Percentiles rank a stretch among this genome's conserved stretches.
These are phyloP conservation scores for Dissophora globulifera DNA, from an alignment of 192 early-diverging fungal genomes.

Conservation along the genomic window DNA sequence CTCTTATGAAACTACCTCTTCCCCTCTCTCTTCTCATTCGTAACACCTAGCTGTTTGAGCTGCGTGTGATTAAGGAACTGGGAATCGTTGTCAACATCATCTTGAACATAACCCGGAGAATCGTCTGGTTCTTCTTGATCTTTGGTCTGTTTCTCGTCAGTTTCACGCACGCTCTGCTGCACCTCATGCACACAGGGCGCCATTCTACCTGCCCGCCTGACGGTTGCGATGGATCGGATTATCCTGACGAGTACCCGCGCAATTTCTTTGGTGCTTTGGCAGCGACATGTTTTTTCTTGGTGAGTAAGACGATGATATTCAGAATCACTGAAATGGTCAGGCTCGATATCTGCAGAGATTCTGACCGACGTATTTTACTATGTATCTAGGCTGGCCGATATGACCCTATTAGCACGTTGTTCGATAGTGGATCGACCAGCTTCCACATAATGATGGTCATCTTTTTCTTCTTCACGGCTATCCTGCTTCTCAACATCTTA, in stretches of 20 bases:
- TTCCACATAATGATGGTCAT: slow-evolving; percentile 48
- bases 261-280: slow-evolving; percentile 10
- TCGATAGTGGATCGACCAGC: not conserved
- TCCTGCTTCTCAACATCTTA: slow-evolving; percentile 43
- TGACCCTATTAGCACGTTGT: slow-evolving; percentile 4
- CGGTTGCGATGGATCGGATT: not conserved
- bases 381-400: slow-evolving; percentile 34
- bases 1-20: not conserved
- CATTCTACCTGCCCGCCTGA: not conserved
- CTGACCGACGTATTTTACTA: not conserved
- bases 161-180: slow-evolving; percentile 43
- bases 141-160: slow-evolving; percentile 28
- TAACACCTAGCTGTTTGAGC: slow-evolving; percentile 32
- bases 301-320: slow-evolving; percentile 12
- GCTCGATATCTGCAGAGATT: not conserved
- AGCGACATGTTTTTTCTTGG: slow-evolving; percentile 37
- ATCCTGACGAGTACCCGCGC: slow-evolving; percentile 2
- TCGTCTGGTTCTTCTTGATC: slow-evolving; percentile 44
- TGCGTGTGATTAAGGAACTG: slow-evolving; percentile 40
- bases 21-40: not conserved
- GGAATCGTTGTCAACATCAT: slow-evolving; percentile 51
- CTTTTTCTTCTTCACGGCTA: slow-evolving; percentile 49
- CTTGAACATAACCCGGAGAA: slow-evolving; percentile 35
- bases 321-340: not conserved
- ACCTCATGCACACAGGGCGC: slow-evolving; percentile 21